These are phyloP conservation scores for Plasmodium gonderi DNA, from an alignment of 169 alveolate genomes.

Conservation along the genomic window DNA sequence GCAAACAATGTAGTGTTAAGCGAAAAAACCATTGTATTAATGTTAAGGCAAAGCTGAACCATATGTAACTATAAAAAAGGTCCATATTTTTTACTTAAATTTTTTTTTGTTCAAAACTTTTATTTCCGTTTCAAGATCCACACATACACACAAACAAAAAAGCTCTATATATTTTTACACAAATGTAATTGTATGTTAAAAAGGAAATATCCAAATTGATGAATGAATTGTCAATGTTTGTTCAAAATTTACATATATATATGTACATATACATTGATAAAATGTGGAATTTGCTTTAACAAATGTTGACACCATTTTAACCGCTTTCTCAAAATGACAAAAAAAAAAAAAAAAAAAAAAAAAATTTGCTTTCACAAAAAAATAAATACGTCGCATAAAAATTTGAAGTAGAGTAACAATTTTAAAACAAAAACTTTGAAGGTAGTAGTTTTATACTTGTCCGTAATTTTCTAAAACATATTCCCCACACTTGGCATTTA, in stretches of 20 bases:
- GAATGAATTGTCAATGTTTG: neutral
- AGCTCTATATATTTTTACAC: neutral
- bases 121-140: neutral
- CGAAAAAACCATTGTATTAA: neutral
- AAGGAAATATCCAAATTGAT: neutral
- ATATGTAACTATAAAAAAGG: neutral
- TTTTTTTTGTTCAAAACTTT: neutral
- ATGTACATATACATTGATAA: neutral
- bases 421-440: constrained; percentile 1
- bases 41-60: neutral
- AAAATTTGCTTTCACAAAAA: neutral
- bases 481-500: neutral
- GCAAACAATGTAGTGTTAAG: neutral
- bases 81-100: neutral
- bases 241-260: neutral
- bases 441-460: neutral
- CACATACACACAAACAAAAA: too few relatives aligned
- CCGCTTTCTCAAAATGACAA: neutral
- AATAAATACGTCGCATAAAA: neutral
- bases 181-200: too few relatives aligned
- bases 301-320: neutral
- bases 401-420: neutral
- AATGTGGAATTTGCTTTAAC: neutral
- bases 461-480: neutral
- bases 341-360: constrained; percentile 7